These are phyloP conservation scores for Botryotinia globosa DNA, from an alignment of 2,329 filamentous ascomycete species.

Conservation along the genomic window DNA sequence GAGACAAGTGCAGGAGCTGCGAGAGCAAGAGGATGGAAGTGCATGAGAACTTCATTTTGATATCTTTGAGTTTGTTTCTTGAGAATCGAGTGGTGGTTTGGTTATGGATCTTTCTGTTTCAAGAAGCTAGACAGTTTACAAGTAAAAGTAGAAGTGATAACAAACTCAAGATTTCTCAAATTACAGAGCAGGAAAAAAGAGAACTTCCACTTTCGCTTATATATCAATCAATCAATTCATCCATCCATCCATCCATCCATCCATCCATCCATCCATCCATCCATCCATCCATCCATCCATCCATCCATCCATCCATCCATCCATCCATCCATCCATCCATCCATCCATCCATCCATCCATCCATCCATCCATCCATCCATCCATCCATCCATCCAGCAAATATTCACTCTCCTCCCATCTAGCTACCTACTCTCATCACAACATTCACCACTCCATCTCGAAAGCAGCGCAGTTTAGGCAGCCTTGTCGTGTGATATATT, in stretches of 20 bases:
- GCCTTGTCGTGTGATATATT: background rate
- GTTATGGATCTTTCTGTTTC: background rate
- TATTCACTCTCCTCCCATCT: background rate
- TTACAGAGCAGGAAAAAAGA: no score
- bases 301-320: background rate
- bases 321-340: background rate
- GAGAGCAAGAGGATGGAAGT: constrained; percentile 1
- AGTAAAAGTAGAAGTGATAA: background rate
- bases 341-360: background rate
- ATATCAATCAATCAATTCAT: background rate
- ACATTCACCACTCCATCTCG: background rate
- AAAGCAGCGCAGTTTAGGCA: background rate
- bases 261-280: background rate
- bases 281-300: background rate
- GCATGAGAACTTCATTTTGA: constrained; percentile 17
- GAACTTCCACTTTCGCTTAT: background rate
- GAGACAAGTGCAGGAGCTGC: background rate
- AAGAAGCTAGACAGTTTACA: background rate
- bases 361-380: background rate
- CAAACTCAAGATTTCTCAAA: background rate
- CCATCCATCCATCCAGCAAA: background rate
- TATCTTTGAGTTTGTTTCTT: background rate
- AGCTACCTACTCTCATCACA: background rate
- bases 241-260: background rate
- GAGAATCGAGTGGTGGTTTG: background rate